Evolutionary conservation across 2,329 filamentous ascomycete species (phyloP).

Genomic region (Ophiosphaerella herpotricha): DNA sequence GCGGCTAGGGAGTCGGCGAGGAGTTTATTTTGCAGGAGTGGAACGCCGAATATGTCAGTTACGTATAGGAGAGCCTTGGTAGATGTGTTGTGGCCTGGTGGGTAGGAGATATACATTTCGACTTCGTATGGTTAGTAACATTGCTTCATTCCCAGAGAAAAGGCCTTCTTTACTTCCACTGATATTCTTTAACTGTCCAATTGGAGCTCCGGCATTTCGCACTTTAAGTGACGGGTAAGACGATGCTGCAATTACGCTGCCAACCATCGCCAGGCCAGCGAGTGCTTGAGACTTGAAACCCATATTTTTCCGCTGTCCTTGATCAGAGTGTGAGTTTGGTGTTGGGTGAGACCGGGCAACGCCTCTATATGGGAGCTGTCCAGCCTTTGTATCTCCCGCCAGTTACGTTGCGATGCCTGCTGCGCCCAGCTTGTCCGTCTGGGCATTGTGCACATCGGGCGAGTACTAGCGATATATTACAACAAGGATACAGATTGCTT

Average conservation of each 20-base stretch:
- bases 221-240: constrained; percentile 11
- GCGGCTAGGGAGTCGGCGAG: constrained; percentile 42
- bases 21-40: constrained; percentile 39
- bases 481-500: background rate
- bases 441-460: background rate
- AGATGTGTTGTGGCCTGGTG: constrained; percentile 17
- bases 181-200: constrained; percentile 27
- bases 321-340: background rate
- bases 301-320: background rate
- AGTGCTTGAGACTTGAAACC: background rate
- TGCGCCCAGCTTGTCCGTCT: constrained; percentile 6
- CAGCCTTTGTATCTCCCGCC: constrained; percentile 4
- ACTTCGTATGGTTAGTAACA: constrained; percentile 9
- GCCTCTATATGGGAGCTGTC: background rate
- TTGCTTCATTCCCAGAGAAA: background rate
- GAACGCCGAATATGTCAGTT: constrained; percentile 43
- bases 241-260: constrained; percentile 2
- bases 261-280: background rate
- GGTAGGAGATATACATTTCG: constrained; percentile 26
- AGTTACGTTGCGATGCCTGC: background rate
- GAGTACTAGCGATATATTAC: background rate
- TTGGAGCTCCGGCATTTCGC: constrained; percentile 17
- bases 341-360: background rate
- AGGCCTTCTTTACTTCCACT: constrained; percentile 24
- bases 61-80: constrained; percentile 40